Base-by-base conservation (phyloP, 1,284 basidiomycete species). In the Chalciporus piperatoides region DNA sequence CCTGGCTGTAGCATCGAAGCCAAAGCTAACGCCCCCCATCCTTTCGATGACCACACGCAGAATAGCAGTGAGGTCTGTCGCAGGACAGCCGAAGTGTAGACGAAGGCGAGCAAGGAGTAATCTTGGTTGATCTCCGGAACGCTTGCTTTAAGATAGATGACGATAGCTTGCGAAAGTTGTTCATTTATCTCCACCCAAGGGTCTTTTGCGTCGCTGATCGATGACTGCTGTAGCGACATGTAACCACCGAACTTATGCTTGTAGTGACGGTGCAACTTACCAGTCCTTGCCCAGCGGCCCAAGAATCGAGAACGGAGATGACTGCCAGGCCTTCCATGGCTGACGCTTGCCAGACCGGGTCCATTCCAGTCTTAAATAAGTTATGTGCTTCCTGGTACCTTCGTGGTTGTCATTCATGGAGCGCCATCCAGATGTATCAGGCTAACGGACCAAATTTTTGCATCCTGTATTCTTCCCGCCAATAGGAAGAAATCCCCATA, bases 401-500 rank as follows among this genome's bases (percentile, higher is more conserved):
- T 61, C 28, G 53, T 51, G 45, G 41, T 44, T 52, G 58, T 62
- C 49, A 53, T 58, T 51, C 55, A 48, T 55, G 68, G 49, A 58
- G 60, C 42, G 52, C 27, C 38, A 30, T 51, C 44, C 41, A 43
- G 40, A 45, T 30, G 54, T 52, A 48, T 49, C 39, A 52, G 17
- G 21, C 19, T 30, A 15, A 61, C 79, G 54, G 67, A 92, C 89
- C 88, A 92, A 53, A 86, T 76, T 44, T 78, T 73, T 0, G 93
- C 89, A 64, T 97, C 92, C 44, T 82, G 79, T 38, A 81, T 80
- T 58, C 89, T 76, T 14, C 94, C 94, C 8, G 90, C 80, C 17
- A 97, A 72, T 23, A 96, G 71, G 68, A 90, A 93, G 57, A 96
- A 78, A 67, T 96, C 92, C 0, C 84, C 94, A n/a, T 92, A 76